phyloP scores from a whole-genome alignment of 108 stramenopile species.

The Discostella stelligeroides region DNA sequence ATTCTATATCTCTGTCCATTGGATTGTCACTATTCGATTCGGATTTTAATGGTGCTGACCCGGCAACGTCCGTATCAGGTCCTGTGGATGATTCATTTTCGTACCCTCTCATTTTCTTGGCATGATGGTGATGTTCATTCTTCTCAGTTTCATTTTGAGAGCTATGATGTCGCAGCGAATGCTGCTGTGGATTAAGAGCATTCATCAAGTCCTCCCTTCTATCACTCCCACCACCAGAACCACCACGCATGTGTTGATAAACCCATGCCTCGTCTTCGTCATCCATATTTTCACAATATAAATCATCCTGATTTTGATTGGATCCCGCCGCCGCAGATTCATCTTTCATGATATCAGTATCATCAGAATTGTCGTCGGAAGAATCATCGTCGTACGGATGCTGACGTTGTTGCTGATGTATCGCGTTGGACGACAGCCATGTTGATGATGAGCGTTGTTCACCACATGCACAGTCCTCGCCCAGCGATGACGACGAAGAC shows the following conservation, averaged over 20 bases:
- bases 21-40: neutral
- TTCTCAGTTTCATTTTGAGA: neutral
- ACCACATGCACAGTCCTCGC: conserved; percentile 21
- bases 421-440: neutral
- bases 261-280: conserved; percentile 89
- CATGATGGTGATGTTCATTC: neutral
- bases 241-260: conserved; percentile 70
- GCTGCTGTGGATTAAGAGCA: conserved; percentile 9
- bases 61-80: neutral
- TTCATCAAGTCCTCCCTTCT: conserved; percentile 56
- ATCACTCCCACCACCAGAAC: neutral
- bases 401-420: neutral
- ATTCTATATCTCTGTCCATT: conserved; percentile 7
- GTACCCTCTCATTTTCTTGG: neutral
- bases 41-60: neutral
- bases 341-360: conserved; percentile 17
- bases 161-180: neutral
- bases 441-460: conserved; percentile 21
- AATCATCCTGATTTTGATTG: conserved; percentile 16
- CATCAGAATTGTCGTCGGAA: conserved; percentile 19
- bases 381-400: neutral
- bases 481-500: neutral
- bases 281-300: conserved; percentile 58
- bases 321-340: neutral
- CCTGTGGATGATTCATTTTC: no score